Percentiles rank a stretch among this genome's conserved stretches.
Conservation (phyloP, 2,329 filamentous ascomycete genomes). For the Thermothelomyces thermophilus region DNA sequence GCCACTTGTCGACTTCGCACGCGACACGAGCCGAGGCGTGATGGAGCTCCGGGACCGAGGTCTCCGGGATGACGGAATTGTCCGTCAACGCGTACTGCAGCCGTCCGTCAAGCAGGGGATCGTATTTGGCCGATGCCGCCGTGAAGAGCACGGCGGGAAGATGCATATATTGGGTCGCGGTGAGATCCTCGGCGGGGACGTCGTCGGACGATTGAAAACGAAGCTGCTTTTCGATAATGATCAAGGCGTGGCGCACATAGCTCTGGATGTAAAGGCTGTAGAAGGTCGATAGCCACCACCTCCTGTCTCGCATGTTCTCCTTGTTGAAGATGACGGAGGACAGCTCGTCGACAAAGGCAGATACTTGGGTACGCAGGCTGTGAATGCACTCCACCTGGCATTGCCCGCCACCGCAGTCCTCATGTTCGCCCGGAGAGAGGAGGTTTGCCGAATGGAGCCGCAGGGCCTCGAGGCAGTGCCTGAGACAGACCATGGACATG, state of each 20-base stretch:
- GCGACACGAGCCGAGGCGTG: slow-evolving; percentile 25
- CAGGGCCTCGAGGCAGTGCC: slow-evolving; percentile 27
- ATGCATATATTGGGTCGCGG: slow-evolving; percentile 28
- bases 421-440: slow-evolving; percentile 21
- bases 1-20: slow-evolving; percentile 26
- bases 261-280: slow-evolving; percentile 30
- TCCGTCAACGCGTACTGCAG: slow-evolving; percentile 27
- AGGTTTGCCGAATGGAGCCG: slow-evolving; percentile 25
- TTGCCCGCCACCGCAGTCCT: slow-evolving; percentile 23
- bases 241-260: slow-evolving; percentile 28
- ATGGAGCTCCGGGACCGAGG: slow-evolving; percentile 26
- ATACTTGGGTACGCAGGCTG: slow-evolving; percentile 23
- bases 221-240: slow-evolving; percentile 27
- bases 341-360: slow-evolving; percentile 28
- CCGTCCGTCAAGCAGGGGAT: slow-evolving; percentile 26
- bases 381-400: slow-evolving; percentile 28
- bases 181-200: slow-evolving; percentile 24
- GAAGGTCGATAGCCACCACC: slow-evolving; percentile 30
- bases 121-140: slow-evolving; percentile 30
- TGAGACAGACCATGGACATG: slow-evolving; percentile 27
- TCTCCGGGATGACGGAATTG: slow-evolving; percentile 26
- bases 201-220: slow-evolving; percentile 26
- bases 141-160: slow-evolving; percentile 28
- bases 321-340: slow-evolving; percentile 30
- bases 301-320: slow-evolving; percentile 29